Evolutionary conservation across 176 grass and related monocot species (phyloP).

Genomic region (Alopecurus myosuroides): DNA sequence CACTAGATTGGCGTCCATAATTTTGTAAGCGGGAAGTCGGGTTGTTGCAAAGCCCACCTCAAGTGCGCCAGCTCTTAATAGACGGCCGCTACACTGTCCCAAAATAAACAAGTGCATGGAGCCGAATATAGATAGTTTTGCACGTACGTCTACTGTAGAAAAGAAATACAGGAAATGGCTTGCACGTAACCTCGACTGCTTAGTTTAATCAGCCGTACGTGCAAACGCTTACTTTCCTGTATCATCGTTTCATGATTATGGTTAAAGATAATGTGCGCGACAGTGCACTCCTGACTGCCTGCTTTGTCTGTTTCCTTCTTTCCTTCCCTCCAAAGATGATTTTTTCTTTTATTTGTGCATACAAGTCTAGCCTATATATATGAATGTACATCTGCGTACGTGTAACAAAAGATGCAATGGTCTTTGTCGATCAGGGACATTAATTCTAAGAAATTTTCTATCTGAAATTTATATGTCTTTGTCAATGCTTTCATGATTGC

Average conservation of each 20-base stretch:
- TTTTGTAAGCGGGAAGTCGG: not conserved
- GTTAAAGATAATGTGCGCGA: slow-evolving; percentile 33
- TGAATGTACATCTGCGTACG: slow-evolving; percentile 25
- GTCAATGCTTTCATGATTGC: too few species aligned
- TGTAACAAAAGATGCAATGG: too few species aligned
- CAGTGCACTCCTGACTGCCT: slow-evolving; percentile 17
- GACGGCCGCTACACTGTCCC: not conserved
- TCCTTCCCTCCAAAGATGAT: not conserved
- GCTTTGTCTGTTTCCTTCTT: slow-evolving; percentile 31
- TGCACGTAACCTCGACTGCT: slow-evolving; percentile 40
- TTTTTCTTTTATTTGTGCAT: not conserved
- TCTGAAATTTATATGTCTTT: too few species aligned
- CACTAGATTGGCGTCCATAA: slow-evolving; percentile 17
- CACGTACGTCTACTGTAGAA: not conserved
- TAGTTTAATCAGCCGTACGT: slow-evolving; percentile 25
- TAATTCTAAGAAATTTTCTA: too few species aligned
- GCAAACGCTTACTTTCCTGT: slow-evolving; percentile 6
- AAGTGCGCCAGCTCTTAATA: slow-evolving; percentile 40
- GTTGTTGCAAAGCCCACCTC: slow-evolving; percentile 45
- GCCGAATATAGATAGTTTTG: not conserved
- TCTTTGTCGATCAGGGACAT: too few species aligned
- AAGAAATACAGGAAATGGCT: not conserved
- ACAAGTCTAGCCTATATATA: not conserved
- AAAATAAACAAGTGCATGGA: slow-evolving; percentile 8
- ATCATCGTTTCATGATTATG: not conserved